Conservation (phyloP, 148 eudicot species). For the Rhododendron griersonianum region DNA sequence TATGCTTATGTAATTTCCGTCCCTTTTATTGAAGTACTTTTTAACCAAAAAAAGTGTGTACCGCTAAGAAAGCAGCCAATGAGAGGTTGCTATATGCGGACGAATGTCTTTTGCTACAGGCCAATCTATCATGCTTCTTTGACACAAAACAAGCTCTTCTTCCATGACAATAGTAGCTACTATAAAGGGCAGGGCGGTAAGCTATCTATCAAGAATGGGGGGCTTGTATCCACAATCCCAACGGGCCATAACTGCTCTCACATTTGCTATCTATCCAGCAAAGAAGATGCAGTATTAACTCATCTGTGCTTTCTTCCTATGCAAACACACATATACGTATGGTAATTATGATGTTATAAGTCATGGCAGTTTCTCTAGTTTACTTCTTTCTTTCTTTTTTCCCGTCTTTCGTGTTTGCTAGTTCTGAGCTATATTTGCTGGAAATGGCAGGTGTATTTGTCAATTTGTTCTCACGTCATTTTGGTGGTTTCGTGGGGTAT, state of each 20-base stretch:
- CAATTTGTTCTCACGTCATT: slow-evolving; percentile 2
- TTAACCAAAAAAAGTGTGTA: background rate
- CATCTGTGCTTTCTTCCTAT: no score
- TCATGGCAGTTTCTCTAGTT: no score
- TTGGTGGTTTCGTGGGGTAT: slow-evolving; percentile 26
- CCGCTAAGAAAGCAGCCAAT: background rate
- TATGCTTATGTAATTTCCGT: no score
- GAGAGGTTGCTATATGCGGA: background rate
- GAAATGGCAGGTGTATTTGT: no score
- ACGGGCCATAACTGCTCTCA: background rate
- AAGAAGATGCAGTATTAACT: no score
- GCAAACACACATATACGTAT: no score
- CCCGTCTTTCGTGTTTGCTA: no score
- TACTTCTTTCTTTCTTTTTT: no score
- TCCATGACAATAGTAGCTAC: background rate
- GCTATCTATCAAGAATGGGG: background rate
- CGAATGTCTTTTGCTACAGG: background rate
- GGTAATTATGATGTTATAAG: no score
- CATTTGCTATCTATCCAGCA: background rate
- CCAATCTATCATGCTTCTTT: background rate
- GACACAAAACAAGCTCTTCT: background rate
- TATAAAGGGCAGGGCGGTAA: background rate
- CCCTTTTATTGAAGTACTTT: no score
- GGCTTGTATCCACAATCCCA: background rate
- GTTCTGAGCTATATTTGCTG: no score